A percentile compares a stretch with the other conserved stretches of the same genome.
Conservation (phyloP, 2,329 filamentous ascomycete genomes). For the Cladosporium colombiae region DNA sequence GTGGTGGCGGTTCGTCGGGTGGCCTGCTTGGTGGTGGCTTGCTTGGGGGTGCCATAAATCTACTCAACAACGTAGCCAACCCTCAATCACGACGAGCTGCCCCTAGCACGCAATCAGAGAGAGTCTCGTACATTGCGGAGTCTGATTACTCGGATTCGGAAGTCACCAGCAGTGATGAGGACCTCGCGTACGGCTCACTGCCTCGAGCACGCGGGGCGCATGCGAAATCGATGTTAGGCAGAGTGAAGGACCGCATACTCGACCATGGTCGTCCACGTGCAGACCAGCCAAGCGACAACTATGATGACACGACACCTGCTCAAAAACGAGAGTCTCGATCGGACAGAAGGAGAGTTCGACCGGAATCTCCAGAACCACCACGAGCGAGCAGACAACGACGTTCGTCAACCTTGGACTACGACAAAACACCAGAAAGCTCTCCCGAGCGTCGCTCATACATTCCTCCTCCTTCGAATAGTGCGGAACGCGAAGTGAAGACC, state of each 20-base stretch:
- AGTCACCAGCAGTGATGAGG: conserved; percentile 5
- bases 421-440: conserved; percentile 13
- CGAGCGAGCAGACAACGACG: conserved; percentile 1
- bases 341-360: conserved; percentile 6
- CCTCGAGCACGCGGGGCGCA: conserved; percentile 1
- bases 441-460: background rate
- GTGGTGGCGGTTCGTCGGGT: conserved; percentile 4
- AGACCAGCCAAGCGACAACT: background rate
- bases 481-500: conserved; percentile 11
- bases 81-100: background rate
- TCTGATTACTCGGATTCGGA: conserved; percentile 7
- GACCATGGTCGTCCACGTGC: conserved; percentile 6
- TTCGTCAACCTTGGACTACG: background rate
- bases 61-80: conserved; percentile 28
- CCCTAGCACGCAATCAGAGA: background rate
- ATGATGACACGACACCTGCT: background rate
- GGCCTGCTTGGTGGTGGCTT: conserved; percentile 26
- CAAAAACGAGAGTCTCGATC: background rate
- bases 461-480: background rate
- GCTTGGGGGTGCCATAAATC: conserved; percentile 30
- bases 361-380: conserved; percentile 7
- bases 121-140: background rate
- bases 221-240: conserved; percentile 6
- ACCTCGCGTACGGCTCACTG: conserved; percentile 17
- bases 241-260: conserved; percentile 11